Conservation (phyloP, 2,329 filamentous ascomycete genomes). For the Geosmithia morbida region DNA sequence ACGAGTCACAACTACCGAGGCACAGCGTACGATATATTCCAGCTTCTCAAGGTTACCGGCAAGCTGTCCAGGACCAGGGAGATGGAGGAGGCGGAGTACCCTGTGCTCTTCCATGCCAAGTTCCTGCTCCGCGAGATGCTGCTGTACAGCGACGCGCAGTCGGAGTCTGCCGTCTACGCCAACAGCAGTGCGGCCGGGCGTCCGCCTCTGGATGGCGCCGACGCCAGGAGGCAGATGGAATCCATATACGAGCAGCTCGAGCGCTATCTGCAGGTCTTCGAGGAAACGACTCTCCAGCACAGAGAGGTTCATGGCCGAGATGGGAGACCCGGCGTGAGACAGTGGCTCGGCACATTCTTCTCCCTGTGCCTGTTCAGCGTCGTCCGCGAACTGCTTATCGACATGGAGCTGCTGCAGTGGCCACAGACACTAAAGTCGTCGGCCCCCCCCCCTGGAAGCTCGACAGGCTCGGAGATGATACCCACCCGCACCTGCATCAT, state of each 20-base stretch:
- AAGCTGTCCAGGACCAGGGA: constrained; percentile 32
- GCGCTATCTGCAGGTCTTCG: constrained; percentile 38
- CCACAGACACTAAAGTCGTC: constrained; percentile 3
- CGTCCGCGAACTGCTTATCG: constrained; percentile 34
- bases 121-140: constrained; percentile 38
- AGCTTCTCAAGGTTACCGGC: constrained; percentile 35
- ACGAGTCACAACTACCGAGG: constrained; percentile 35
- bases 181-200: background rate
- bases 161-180: constrained; percentile 22
- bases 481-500: constrained; percentile 11
- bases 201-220: background rate
- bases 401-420: constrained; percentile 16
- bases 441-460: background rate
- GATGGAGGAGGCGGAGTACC: constrained; percentile 31
- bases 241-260: constrained; percentile 25
- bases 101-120: constrained; percentile 38
- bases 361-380: constrained; percentile 45
- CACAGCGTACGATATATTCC: constrained; percentile 35
- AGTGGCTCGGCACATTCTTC: constrained; percentile 36
- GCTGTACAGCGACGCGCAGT: constrained; percentile 37
- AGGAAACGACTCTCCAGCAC: constrained; percentile 23
- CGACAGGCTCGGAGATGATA: background rate
- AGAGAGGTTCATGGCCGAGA: constrained; percentile 3
- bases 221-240: constrained; percentile 10
- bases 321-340: constrained; percentile 18